Percentiles rank a stretch among this genome's conserved stretches.
Evolutionary conservation across 306 rosid species (phyloP).

Genomic region (Begonia loranthoides): DNA sequence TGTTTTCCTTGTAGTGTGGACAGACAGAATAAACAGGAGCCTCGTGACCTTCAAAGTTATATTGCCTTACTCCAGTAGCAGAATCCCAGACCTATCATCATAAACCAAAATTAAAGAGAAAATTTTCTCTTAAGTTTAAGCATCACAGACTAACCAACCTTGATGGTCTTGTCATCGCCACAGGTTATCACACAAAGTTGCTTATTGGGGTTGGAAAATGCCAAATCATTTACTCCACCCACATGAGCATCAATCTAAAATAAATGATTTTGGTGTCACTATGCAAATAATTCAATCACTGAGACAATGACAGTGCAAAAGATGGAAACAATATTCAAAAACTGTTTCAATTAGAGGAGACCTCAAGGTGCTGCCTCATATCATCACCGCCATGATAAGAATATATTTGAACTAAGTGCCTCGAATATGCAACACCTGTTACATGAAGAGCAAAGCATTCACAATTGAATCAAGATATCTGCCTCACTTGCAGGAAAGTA

Average conservation of each 20-base stretch:
- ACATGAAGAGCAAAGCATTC: neutral
- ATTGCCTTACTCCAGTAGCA: conserved; percentile 51
- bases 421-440: conserved; percentile 81
- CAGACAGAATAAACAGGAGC: conserved; percentile 89
- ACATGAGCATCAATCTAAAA: conserved; percentile 85
- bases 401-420: conserved; percentile 93
- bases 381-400: conserved; percentile 66
- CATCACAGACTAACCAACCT: conserved; percentile 29
- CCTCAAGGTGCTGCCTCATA: conserved; percentile 76
- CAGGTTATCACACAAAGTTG: conserved; percentile 94
- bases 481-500: neutral
- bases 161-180: conserved; percentile 90
- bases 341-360: conserved; percentile 4
- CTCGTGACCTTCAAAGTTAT: conserved; percentile 85
- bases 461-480: neutral
- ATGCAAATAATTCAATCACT: neutral
- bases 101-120: conserved; percentile 10
- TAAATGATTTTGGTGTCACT: conserved; percentile 8
- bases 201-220: conserved; percentile 91
- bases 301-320: neutral
- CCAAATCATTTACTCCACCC: conserved; percentile 96
- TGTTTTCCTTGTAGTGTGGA: conserved; percentile 81
- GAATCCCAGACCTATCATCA: conserved; percentile 85
- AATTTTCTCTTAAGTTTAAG: too few species aligned
- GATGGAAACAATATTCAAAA: neutral